Evolutionary conservation across 2,329 filamentous ascomycete genomes (phyloP).

Genomic region (Aspergillus amoenus): DNA sequence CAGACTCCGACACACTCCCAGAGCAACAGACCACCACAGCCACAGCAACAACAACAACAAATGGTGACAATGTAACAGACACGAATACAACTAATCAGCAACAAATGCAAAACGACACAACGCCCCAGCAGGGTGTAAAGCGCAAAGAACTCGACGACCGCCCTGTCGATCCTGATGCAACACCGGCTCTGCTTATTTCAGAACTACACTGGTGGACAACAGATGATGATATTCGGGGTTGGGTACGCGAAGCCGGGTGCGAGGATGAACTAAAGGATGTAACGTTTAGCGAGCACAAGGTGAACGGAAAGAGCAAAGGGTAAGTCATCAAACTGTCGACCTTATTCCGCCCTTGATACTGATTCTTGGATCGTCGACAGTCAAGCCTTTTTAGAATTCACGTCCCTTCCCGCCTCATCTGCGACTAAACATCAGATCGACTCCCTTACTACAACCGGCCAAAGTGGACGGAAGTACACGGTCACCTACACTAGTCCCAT

Average conservation of each 20-base stretch:
- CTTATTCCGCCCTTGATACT: not conserved
- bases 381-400: conserved; percentile 82
- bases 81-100: conserved; percentile 21
- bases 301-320: conserved; percentile 99
- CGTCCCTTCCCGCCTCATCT: conserved; percentile 78
- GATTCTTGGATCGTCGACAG: conserved; percentile 33
- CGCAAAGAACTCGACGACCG: conserved; percentile 61
- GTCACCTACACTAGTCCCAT: conserved; percentile 74
- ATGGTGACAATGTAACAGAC: conserved; percentile 25
- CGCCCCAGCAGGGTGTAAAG: conserved; percentile 58
- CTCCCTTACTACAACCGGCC: conserved; percentile 54
- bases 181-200: conserved; percentile 75
- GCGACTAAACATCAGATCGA: conserved; percentile 83
- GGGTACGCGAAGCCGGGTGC: conserved; percentile 74
- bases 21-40: conserved; percentile 25
- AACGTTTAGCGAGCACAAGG: conserved; percentile 97
- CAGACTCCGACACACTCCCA: conserved; percentile 23
- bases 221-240: conserved; percentile 90
- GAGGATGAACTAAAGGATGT: conserved; percentile 88
- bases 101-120: conserved; percentile 19
- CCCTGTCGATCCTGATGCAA: conserved; percentile 59
- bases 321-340: conserved; percentile 44
- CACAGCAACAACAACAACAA: conserved; percentile 21
- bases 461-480: conserved; percentile 65
- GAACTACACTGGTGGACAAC: conserved; percentile 97